Percentiles rank a stretch among this genome's conserved stretches.
phyloP scores from a whole-genome alignment of 305 asterid genomes.

The Coffea humblotiana region DNA sequence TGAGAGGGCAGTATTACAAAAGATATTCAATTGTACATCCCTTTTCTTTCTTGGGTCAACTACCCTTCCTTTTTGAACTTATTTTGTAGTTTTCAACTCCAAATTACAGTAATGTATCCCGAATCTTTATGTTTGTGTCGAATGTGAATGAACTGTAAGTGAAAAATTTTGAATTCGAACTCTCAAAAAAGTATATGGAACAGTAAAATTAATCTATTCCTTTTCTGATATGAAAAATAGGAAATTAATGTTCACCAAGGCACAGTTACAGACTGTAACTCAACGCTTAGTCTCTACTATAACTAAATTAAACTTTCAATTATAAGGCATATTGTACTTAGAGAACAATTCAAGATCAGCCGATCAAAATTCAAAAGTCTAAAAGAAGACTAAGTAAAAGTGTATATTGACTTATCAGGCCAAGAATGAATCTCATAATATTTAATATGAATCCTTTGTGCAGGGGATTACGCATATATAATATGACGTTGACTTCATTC shows the following conservation, averaged over 20 bases:
- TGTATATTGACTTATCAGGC: background rate
- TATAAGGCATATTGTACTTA: too few species aligned
- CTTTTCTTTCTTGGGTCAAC: background rate
- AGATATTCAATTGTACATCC: too few species aligned
- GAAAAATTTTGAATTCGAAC: too few species aligned
- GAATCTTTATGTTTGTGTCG: too few species aligned
- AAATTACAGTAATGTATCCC: background rate
- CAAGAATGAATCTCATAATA: background rate
- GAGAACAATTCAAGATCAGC: background rate
- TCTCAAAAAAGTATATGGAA: too few species aligned
- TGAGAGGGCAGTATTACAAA: too few species aligned
- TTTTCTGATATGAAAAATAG: background rate
- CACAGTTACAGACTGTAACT: background rate
- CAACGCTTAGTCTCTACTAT: background rate
- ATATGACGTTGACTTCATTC: background rate
- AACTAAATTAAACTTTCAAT: too few species aligned
- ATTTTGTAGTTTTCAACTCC: background rate
- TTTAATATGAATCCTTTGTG: background rate
- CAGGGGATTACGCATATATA: background rate
- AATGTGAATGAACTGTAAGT: too few species aligned
- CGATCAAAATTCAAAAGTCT: background rate
- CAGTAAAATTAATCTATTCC: too few species aligned
- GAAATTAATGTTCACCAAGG: too few species aligned
- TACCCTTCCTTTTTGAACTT: background rate
- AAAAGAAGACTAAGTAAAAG: background rate